These are phyloP conservation scores for Trichoderma sp. DNA, from an alignment of 2,329 filamentous ascomycete genomes.

Conservation along the genomic window DNA sequence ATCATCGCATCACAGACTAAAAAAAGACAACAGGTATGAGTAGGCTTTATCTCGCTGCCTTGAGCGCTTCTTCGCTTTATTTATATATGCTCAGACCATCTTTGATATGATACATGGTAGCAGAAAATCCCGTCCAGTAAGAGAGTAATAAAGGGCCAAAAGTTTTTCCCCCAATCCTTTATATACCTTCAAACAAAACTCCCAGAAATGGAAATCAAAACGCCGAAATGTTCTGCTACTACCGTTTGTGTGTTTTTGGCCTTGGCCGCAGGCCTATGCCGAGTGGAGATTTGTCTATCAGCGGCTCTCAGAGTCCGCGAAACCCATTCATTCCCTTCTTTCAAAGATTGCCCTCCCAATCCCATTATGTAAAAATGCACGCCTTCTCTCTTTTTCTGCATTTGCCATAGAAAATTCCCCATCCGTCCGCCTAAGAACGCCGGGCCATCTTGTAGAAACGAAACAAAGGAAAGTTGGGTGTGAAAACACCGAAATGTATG, in stretches of 20 bases:
- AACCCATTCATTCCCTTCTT: conserved; percentile 26
- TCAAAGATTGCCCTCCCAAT: conserved; percentile 1
- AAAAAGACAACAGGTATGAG: background rate
- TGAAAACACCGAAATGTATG: background rate
- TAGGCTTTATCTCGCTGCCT: conserved; percentile 25
- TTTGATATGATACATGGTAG: conserved; percentile 38
- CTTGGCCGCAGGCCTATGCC: conserved; percentile 41
- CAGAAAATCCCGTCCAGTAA: conserved; percentile 31
- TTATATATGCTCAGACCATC: conserved; percentile 13
- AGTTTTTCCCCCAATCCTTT: conserved; percentile 29
- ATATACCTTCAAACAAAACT: conserved; percentile 22
- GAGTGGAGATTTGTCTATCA: conserved; percentile 58
- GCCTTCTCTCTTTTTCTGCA: conserved; percentile 32
- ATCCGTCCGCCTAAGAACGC: conserved; percentile 17
- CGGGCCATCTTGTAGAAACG: conserved; percentile 20
- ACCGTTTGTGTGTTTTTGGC: conserved; percentile 34
- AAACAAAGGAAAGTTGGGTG: background rate
- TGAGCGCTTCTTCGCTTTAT: conserved; percentile 12
- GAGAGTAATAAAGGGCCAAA: conserved; percentile 19
- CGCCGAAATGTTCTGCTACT: conserved; percentile 37
- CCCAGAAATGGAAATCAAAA: background rate
- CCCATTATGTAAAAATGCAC: conserved; percentile 10
- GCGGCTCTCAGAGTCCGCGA: conserved; percentile 32
- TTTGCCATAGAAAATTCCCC: conserved; percentile 35
- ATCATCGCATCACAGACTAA: background rate